Percentiles rank a stretch among this genome's conserved stretches.
phyloP scores from a whole-genome alignment of 257 asterid genomes.

The Datura wrightii region DNA sequence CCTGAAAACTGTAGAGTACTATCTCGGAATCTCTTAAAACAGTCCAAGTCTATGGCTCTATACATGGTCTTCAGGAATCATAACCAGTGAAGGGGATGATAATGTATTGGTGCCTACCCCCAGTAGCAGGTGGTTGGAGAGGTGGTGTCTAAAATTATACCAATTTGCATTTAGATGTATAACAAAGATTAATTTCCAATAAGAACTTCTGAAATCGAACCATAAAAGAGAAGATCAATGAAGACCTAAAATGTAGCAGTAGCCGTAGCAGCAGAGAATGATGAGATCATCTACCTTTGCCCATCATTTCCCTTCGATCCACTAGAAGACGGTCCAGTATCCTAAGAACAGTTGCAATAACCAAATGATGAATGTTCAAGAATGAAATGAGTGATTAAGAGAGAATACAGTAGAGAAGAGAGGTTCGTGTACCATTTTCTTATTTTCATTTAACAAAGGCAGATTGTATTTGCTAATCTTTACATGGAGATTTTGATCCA shows the following conservation, averaged over 20 bases:
- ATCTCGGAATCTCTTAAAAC: neutral
- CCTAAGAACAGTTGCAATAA: constrained; percentile 46
- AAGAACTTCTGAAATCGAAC: neutral
- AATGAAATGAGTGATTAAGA: constrained; percentile 21
- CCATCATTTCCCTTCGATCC: constrained; percentile 60
- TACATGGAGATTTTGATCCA: constrained; percentile 69
- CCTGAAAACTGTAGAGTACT: neutral
- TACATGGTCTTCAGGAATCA: neutral
- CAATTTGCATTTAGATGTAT: constrained; percentile 12
- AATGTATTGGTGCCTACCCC: neutral
- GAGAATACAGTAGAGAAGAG: constrained; percentile 19
- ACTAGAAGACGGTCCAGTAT: constrained; percentile 37
- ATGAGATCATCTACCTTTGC: constrained; percentile 45
- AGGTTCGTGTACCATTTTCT: constrained; percentile 49
- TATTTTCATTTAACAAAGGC: constrained; percentile 57
- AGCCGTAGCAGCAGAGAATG: neutral
- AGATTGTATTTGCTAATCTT: constrained; percentile 79
- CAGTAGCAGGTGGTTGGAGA: neutral
- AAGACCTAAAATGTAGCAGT: neutral
- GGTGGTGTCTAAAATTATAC: neutral
- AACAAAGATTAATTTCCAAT: neutral
- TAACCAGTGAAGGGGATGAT: neutral
- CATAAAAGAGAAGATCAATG: neutral
- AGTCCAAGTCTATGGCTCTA: neutral
- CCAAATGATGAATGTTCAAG: neutral